These are phyloP conservation scores for Dendrobium nobile DNA, from an alignment of 106 monocot species.

Conservation along the genomic window DNA sequence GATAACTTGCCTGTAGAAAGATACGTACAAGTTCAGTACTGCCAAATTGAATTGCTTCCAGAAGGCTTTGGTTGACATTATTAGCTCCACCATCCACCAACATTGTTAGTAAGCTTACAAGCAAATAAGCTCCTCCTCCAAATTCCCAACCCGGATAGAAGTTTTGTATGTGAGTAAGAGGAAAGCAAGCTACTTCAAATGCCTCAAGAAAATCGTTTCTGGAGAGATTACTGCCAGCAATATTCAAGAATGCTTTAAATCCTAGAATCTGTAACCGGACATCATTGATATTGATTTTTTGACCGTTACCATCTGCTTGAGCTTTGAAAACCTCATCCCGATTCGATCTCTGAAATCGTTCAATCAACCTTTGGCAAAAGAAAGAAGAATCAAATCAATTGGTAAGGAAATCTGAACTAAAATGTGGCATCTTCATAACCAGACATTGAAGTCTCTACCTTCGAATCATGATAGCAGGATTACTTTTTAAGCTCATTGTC, in stretches of 20 bases:
- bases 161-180: no score
- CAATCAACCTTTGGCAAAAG: no score
- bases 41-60: constrained; percentile 82
- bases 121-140: constrained; percentile 45
- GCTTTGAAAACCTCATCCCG: no score
- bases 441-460: constrained; percentile 29
- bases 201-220: no score
- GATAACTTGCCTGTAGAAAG: constrained; percentile 54
- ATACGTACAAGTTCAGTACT: constrained; percentile 89
- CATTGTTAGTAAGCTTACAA: constrained; percentile 66
- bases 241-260: constrained; percentile 72
- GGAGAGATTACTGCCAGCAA: constrained; percentile 68
- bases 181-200: no score
- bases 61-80: constrained; percentile 90
- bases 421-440: no score
- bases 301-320: neutral
- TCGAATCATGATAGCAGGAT: constrained; percentile 58
- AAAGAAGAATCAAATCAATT: no score
- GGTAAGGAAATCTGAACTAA: no score
- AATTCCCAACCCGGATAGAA: constrained; percentile 62
- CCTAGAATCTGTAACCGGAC: constrained; percentile 71
- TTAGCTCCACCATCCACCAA: constrained; percentile 85
- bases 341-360: no score
- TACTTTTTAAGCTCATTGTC: constrained; percentile 63
- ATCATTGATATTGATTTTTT: constrained; percentile 27